Percentiles rank a stretch among this genome's conserved stretches.
Conservation (phyloP, 2,329 filamentous ascomycete genomes). For the Botryotinia calthae region DNA sequence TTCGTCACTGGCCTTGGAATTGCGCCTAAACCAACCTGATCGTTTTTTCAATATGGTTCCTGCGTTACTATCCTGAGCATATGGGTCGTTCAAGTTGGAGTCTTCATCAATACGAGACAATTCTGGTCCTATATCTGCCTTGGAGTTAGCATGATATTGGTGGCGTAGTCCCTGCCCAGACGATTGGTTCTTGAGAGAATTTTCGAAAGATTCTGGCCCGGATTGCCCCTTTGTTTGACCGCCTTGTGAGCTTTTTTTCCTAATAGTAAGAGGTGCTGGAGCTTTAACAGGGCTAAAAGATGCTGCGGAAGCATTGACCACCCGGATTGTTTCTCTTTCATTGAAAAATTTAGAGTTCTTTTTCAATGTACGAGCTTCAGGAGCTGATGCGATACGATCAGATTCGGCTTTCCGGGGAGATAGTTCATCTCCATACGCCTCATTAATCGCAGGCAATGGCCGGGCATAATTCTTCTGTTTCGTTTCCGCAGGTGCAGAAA, state of each 20-base stretch:
- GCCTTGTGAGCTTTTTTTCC: slow-evolving; percentile 36
- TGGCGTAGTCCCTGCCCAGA: slow-evolving; percentile 29
- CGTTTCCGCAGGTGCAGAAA: slow-evolving; percentile 45
- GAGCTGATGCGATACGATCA: slow-evolving; percentile 36
- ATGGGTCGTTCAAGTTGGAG: slow-evolving; percentile 24
- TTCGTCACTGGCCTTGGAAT: slow-evolving; percentile 31
- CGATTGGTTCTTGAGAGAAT: slow-evolving; percentile 13
- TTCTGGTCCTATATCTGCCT: slow-evolving; percentile 21
- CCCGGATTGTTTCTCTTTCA: slow-evolving; percentile 33
- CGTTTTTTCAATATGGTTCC: slow-evolving; percentile 35
- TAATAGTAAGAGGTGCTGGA: slow-evolving; percentile 37
- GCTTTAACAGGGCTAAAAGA: slow-evolving; percentile 35
- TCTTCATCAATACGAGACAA: slow-evolving; percentile 29
- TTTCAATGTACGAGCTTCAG: slow-evolving; percentile 30
- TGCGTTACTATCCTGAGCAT: slow-evolving; percentile 27
- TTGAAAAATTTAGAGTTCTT: slow-evolving; percentile 21
- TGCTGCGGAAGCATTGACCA: slow-evolving; percentile 31
- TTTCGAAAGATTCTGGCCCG: background rate
- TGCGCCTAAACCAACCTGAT: slow-evolving; percentile 38
- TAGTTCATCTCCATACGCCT: slow-evolving; percentile 29
- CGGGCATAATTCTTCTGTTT: slow-evolving; percentile 20
- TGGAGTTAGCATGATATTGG: slow-evolving; percentile 26
- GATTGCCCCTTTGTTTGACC: slow-evolving; percentile 5
- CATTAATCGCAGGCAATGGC: slow-evolving; percentile 35
- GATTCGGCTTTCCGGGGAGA: slow-evolving; percentile 26